phyloP scores from a whole-genome alignment of 345 rosid species.

The Microcos paniculata region DNA sequence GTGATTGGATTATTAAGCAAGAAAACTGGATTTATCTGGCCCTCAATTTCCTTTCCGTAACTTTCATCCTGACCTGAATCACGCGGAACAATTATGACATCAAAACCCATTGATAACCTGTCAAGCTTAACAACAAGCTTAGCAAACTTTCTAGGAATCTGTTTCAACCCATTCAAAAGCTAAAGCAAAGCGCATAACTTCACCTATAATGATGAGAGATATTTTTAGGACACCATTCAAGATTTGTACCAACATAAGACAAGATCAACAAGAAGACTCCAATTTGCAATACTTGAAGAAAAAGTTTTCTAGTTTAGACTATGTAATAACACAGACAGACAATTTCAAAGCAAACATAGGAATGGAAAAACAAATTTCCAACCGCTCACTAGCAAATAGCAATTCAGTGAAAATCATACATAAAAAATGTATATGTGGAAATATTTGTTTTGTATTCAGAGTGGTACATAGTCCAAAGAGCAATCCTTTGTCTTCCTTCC shows the following conservation, averaged over 20 bases:
- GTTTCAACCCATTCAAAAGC: not conserved
- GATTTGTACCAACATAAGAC: not conserved
- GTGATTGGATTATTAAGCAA: constrained; percentile 41
- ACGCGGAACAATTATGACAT: not conserved
- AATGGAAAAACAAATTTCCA: not conserved
- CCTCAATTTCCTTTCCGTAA: constrained; percentile 34
- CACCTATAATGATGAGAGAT: not conserved
- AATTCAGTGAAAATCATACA: not conserved
- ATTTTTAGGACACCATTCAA: not conserved
- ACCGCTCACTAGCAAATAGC: not conserved
- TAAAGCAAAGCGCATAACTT: not conserved
- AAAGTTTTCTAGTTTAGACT: too few relatives aligned
- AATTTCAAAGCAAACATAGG: not conserved
- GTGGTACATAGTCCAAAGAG: not conserved
- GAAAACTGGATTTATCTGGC: constrained; percentile 35
- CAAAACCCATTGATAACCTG: not conserved
- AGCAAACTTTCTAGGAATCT: not conserved
- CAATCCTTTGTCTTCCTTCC: not conserved
- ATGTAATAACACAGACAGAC: too few relatives aligned
- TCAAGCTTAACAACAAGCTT: not conserved
- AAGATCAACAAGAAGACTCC: not conserved
- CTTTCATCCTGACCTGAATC: constrained; percentile 47
- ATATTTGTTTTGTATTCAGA: not conserved
- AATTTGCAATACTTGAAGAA: too few relatives aligned
- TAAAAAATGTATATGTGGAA: not conserved